Evolutionary conservation across 2,329 filamentous ascomycete species (phyloP).

Genomic region (Pyrenophora teres): DNA sequence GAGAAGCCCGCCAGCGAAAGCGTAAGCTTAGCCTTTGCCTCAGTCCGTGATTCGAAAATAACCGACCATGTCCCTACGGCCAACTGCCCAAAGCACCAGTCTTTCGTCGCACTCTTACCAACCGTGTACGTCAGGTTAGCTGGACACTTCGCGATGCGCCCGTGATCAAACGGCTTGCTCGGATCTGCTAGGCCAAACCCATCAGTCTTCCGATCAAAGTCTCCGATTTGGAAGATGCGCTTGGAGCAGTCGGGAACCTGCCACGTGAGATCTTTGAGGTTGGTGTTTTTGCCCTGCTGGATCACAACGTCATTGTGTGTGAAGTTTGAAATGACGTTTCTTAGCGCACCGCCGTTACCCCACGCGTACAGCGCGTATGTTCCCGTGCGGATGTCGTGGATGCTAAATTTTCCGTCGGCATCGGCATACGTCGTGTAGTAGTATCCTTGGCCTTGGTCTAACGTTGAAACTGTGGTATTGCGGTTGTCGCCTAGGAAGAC

Average conservation of each 20-base stretch:
- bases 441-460: slow-evolving; percentile 56
- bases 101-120: slow-evolving; percentile 40
- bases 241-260: slow-evolving; percentile 42
- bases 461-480: slow-evolving; percentile 50
- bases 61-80: slow-evolving; percentile 41
- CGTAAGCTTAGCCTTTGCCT: slow-evolving; percentile 45
- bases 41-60: slow-evolving; percentile 38
- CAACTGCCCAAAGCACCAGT: slow-evolving; percentile 59
- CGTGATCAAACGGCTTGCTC: slow-evolving; percentile 51
- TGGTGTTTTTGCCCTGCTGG: slow-evolving; percentile 38
- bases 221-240: slow-evolving; percentile 56
- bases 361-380: slow-evolving; percentile 58
- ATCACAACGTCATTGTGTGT: slow-evolving; percentile 51
- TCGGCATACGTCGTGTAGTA: slow-evolving; percentile 58
- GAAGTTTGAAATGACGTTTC: slow-evolving; percentile 54
- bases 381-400: slow-evolving; percentile 52
- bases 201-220: slow-evolving; percentile 53
- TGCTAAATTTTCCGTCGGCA: slow-evolving; percentile 50
- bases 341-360: slow-evolving; percentile 53
- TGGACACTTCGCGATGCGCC: slow-evolving; percentile 51
- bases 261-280: slow-evolving; percentile 52
- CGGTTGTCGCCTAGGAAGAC: slow-evolving; percentile 58
- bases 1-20: slow-evolving; percentile 55
- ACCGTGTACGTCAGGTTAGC: slow-evolving; percentile 53
- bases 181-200: slow-evolving; percentile 53